phyloP scores from a whole-genome alignment of 2,329 filamentous ascomycete genomes.

The Fusarium liriodendri region DNA sequence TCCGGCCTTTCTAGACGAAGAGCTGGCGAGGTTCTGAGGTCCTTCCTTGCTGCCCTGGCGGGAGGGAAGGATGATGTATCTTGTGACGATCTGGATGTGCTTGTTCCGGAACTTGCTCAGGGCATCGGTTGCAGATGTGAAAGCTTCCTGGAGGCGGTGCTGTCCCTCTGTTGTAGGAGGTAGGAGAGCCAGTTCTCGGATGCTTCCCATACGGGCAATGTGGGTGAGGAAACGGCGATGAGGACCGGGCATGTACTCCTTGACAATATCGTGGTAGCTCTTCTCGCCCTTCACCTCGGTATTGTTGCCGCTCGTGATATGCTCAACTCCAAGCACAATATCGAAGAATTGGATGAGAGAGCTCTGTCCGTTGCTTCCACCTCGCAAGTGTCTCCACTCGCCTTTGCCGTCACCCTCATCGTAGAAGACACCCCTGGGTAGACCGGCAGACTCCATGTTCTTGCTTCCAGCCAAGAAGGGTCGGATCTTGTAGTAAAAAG shows the following conservation, averaged over 20 bases:
- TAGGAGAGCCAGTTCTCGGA: conserved; percentile 73
- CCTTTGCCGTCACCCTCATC: conserved; percentile 76
- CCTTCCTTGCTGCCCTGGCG: conserved; percentile 48
- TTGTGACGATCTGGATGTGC: conserved; percentile 89
- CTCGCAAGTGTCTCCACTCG: conserved; percentile 81
- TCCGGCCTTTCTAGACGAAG: conserved; percentile 51
- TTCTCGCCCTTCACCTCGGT: conserved; percentile 36
- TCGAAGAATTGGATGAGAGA: conserved; percentile 95
- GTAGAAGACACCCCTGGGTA: conserved; percentile 87
- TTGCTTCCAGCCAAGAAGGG: conserved; percentile 92
- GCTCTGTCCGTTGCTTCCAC: conserved; percentile 93
- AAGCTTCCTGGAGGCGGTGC: conserved; percentile 58
- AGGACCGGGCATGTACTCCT: conserved; percentile 88
- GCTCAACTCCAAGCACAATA: conserved; percentile 84
- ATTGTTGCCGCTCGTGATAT: conserved; percentile 60
- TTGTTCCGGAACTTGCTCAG: conserved; percentile 82
- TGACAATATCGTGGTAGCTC: conserved; percentile 74
- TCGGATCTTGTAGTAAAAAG: conserved; percentile 90
- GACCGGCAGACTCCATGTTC: conserved; percentile 87
- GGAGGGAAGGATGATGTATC: conserved; percentile 89
- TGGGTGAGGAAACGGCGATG: conserved; percentile 83
- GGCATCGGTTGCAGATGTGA: conserved; percentile 79
- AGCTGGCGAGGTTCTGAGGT: conserved; percentile 58
- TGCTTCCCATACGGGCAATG: conserved; percentile 76
- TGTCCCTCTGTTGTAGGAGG: conserved; percentile 66